Base-by-base conservation (phyloP, 768 basidiomycete genomes). In the Macrolepiota dolichaula region DNA sequence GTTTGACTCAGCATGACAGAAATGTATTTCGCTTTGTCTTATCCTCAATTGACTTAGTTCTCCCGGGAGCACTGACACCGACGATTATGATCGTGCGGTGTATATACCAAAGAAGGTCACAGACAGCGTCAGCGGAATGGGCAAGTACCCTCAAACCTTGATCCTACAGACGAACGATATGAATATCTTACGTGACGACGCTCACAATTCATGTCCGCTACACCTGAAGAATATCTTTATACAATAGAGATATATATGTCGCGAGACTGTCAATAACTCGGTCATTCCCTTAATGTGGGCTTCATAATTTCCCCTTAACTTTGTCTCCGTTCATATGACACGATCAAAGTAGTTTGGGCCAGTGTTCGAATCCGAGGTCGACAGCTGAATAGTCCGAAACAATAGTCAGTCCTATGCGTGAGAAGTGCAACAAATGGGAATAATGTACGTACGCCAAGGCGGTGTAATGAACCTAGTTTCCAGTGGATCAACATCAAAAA, bases 301-400 rank as follows among this genome's bases (percentile, higher is more conserved):
- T 42, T n/a, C 40, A 42, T 13, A 44, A 44, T 9, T 44, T 44
- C 19, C 42, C 42, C 3, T 15, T 32, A 3, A 3, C 2, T 17
- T 44, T 44, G 42, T 22, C 42, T 44, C 19, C 9, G 42, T 19
- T 19, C 42, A n/a, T 15, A 44, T 15, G 42, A 19, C 42, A 44
- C 19, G 17, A 7, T 44, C 15, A 65, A 24, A 62, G 61, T 36
- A 65, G 52, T 49, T 70, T 68, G 36, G 75, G 75, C 88, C 87
- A 88, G 68, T 89, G 73, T n/a, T 86, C 86, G 66, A 89, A 89
- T 9, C 87, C 87, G 51, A 89, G 82, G 51, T 87, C 85, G 57
- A 88, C 75, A 52, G 84, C 85, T 86, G 63, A 53, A 56, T 51
- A 44, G 56, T 44, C 42, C 42, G 19, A 59, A 54, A 25, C 57